Percentiles rank a stretch among this genome's conserved stretches.
Evolutionary conservation across 306 rosid species (phyloP).

Genomic region (Fagus sylvatica): DNA sequence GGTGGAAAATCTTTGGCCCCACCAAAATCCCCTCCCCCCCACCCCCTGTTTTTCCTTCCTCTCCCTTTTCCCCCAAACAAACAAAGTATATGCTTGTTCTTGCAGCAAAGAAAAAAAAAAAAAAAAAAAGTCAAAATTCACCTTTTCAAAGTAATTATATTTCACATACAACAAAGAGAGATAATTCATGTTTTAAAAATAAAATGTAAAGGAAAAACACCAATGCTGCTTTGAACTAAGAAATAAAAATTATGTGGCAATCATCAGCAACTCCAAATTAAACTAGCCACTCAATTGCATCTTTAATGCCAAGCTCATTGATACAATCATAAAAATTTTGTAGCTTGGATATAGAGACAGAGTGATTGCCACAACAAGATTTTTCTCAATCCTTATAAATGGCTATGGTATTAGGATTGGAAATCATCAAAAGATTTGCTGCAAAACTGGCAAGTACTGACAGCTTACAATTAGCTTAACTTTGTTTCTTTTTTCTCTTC

Average conservation of each 20-base stretch:
- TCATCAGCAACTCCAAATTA: not conserved
- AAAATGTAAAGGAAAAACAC: not conserved
- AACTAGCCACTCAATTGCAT: not conserved
- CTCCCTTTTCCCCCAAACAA: no score
- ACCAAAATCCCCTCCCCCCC: no score
- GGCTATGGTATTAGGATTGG: not conserved
- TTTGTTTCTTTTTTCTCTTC: not conserved
- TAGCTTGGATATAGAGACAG: not conserved
- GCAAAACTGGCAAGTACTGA: not conserved
- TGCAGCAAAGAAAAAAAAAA: not conserved
- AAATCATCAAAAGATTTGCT: not conserved
- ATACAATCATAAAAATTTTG: not conserved
- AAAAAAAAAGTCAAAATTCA: not conserved
- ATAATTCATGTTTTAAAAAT: no score
- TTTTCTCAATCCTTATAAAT: not conserved
- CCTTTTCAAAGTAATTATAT: not conserved
- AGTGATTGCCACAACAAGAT: not conserved
- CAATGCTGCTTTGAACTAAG: not conserved
- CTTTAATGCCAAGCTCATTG: not conserved
- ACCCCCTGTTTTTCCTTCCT: not conserved
- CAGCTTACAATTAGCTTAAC: not conserved
- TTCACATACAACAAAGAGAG: no score
- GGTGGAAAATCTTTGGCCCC: no score
- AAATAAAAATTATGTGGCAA: not conserved
- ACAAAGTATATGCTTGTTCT: not conserved